A percentile compares a stretch with the other conserved stretches of the same genome.
Evolutionary conservation across 1,284 basidiomycete genomes (phyloP).

Genomic region (Boletus sp.): DNA sequence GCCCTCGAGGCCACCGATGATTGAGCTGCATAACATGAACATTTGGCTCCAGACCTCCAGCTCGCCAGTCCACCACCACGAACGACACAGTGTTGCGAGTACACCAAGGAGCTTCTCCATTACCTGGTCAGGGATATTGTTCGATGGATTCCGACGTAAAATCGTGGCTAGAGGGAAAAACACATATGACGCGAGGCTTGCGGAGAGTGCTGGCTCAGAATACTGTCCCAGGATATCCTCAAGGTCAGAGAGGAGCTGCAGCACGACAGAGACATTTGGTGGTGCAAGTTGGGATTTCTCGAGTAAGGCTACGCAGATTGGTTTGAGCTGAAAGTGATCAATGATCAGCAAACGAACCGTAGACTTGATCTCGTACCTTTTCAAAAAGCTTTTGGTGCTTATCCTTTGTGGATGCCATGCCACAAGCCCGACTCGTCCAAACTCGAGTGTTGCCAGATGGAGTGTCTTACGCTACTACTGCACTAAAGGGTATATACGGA

Average conservation of each 20-base stretch:
- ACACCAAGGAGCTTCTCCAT: constrained; percentile 71
- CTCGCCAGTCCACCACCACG: constrained; percentile 76
- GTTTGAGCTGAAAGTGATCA: constrained; percentile 57
- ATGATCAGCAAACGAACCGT: background rate
- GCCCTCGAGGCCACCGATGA: constrained; percentile 56
- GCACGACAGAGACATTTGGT: constrained; percentile 43
- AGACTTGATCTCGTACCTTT: constrained; percentile 29
- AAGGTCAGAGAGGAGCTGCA: constrained; percentile 51
- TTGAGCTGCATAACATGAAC: constrained; percentile 74
- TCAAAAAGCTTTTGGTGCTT: constrained; percentile 32
- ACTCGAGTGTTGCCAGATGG: background rate
- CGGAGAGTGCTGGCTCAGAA: constrained; percentile 43
- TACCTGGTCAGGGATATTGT: constrained; percentile 71
- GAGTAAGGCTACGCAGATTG: constrained; percentile 74
- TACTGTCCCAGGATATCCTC: constrained; percentile 44
- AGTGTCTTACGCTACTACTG: no score
- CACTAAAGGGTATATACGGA: no score
- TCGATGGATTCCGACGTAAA: constrained; percentile 65
- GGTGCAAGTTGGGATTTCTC: constrained; percentile 58
- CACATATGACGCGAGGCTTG: constrained; percentile 74
- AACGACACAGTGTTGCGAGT: constrained; percentile 58
- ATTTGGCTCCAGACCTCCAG: constrained; percentile 74
- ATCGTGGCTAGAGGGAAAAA: constrained; percentile 85
- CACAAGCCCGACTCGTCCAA: background rate
- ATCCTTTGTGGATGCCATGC: constrained; percentile 12